Conservation (phyloP, 2,329 filamentous ascomycete species). For the Cladosporium sp. region DNA sequence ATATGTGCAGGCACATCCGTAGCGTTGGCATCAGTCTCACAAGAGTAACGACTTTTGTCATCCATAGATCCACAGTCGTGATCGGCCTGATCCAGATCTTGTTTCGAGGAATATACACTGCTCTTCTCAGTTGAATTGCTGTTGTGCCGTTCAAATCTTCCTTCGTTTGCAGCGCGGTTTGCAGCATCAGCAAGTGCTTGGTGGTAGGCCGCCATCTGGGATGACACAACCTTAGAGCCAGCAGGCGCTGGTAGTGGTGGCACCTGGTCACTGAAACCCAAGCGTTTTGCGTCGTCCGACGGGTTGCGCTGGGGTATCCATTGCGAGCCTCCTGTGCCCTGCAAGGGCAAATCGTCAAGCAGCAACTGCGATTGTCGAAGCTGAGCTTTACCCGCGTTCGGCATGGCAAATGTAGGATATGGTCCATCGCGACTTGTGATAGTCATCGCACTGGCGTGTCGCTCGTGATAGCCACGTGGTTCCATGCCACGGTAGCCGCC, state of each 20-base stretch:
- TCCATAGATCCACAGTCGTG: constrained; percentile 3
- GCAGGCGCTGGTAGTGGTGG: constrained; percentile 50
- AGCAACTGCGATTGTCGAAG: constrained; percentile 26
- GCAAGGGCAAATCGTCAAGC: constrained; percentile 28
- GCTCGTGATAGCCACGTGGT: constrained; percentile 12
- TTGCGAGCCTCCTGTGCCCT: constrained; percentile 23
- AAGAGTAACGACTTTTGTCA: constrained; percentile 16
- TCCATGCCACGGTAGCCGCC: constrained; percentile 10
- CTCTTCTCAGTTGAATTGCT: constrained; percentile 36
- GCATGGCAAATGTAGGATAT: constrained; percentile 30
- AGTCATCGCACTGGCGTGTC: constrained; percentile 20
- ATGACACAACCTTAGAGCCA: constrained; percentile 41
- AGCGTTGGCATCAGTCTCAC: constrained; percentile 4
- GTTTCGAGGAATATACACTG: constrained; percentile 21
- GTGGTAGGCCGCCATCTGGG: constrained; percentile 69
- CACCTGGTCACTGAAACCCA: constrained; percentile 34
- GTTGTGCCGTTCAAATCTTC: constrained; percentile 64
- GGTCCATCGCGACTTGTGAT: constrained; percentile 25
- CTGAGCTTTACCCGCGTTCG: constrained; percentile 21
- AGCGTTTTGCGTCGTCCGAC: constrained; percentile 29
- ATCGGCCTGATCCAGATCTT: constrained; percentile 11
- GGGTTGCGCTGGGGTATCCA: constrained; percentile 31
- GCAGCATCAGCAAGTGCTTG: constrained; percentile 79
- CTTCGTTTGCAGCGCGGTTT: constrained; percentile 68
- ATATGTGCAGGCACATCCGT: neutral